Conservation (phyloP, 1,284 basidiomycete species). For the Apiotrichum siamense region DNA sequence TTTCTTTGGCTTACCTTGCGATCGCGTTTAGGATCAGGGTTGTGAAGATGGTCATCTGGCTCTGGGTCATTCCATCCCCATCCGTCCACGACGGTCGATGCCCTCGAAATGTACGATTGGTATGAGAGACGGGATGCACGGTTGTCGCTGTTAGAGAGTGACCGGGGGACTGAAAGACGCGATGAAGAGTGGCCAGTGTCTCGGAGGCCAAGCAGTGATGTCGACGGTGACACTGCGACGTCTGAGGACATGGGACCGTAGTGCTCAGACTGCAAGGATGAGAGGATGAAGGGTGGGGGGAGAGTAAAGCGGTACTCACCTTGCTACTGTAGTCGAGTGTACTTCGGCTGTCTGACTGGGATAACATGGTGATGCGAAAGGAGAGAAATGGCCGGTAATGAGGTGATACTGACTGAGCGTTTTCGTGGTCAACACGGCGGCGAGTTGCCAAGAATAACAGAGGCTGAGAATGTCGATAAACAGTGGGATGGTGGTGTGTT, state of each 20-base stretch:
- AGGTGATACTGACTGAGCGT: too few species aligned
- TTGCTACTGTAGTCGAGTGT: background rate
- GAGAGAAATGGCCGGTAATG: too few species aligned
- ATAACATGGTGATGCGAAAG: background rate
- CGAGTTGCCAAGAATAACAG: too few species aligned
- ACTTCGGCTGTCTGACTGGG: background rate
- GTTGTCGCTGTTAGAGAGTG: background rate
- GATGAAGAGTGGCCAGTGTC: slow-evolving; percentile 1
- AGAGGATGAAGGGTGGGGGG: too few species aligned
- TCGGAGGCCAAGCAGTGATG: slow-evolving; percentile 24
- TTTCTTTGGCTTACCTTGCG: slow-evolving; percentile 44
- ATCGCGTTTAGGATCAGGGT: slow-evolving; percentile 59
- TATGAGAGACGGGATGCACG: background rate
- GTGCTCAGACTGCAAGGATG: slow-evolving; percentile 20
- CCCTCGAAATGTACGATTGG: background rate
- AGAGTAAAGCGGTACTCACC: background rate
- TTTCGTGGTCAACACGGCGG: too few species aligned
- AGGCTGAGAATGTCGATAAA: too few species aligned
- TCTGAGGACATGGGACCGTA: slow-evolving; percentile 36
- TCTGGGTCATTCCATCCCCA: slow-evolving; percentile 36
- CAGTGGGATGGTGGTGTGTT: too few species aligned
- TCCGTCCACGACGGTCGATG: slow-evolving; percentile 7
- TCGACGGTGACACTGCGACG: slow-evolving; percentile 19
- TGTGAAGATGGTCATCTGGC: slow-evolving; percentile 48
- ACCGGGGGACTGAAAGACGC: slow-evolving; percentile 7